These are phyloP conservation scores for Irpex sp. DNA, from an alignment of 1,284 basidiomycete species.

Conservation along the genomic window DNA sequence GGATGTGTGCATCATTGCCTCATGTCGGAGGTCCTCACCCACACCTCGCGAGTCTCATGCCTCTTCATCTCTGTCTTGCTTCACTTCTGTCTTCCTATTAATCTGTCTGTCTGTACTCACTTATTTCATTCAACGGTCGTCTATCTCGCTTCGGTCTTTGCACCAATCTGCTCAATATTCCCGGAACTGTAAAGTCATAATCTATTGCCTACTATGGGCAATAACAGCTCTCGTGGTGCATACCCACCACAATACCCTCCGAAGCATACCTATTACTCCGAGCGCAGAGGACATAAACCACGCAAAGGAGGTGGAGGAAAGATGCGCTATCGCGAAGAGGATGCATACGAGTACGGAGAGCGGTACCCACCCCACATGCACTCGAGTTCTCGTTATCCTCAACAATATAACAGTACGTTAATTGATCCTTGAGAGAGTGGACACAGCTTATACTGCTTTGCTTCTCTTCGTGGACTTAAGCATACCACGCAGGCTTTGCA, in stretches of 20 bases:
- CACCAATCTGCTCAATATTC: no score
- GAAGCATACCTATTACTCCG: slow-evolving; percentile 10
- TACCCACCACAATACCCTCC: slow-evolving; percentile 7
- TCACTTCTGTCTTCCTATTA: background rate
- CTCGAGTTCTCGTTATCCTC: slow-evolving; percentile 1
- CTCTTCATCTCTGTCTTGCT: slow-evolving; percentile 1
- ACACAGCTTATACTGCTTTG: no score
- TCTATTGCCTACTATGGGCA: slow-evolving; percentile 5
- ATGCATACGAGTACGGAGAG: background rate
- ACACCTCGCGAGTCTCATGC: background rate
- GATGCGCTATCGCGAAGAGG: background rate
- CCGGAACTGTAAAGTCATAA: background rate
- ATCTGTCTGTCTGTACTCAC: background rate
- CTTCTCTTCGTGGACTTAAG: background rate
- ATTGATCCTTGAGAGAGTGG: no score
- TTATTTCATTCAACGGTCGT: background rate
- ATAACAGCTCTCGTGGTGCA: slow-evolving; percentile 5
- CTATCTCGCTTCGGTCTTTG: background rate
- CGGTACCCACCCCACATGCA: background rate
- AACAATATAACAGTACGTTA: slow-evolving; percentile 3
- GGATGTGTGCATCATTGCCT: background rate
- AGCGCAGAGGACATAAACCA: slow-evolving; percentile 2
- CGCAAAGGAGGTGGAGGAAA: background rate
- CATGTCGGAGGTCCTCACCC: background rate
- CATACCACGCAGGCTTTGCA: background rate